Conservation (phyloP, 176 grass and related monocot species). For the Oryza brachyantha region DNA sequence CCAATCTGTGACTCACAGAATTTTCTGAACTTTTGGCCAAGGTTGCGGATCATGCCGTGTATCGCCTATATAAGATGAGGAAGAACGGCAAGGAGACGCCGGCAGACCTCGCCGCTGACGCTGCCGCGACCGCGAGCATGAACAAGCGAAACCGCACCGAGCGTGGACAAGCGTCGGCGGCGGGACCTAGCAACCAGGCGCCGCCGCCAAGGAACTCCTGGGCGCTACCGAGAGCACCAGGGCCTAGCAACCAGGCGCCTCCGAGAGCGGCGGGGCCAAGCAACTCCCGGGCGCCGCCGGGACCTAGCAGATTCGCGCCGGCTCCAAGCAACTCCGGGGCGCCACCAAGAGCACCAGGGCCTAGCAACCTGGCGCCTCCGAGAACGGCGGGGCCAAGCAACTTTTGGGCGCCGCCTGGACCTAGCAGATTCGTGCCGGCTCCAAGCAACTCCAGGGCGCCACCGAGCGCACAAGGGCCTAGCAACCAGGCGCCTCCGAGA, state of each 20-base stretch:
- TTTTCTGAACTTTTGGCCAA: not conserved
- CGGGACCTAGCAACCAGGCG: not conserved
- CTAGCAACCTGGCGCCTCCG: not conserved
- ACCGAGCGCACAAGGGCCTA: not conserved
- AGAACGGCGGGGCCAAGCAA: too few species aligned
- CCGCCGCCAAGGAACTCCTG: too few species aligned
- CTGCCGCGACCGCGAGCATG: too few species aligned
- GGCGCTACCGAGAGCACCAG: not conserved
- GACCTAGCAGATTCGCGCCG: too few species aligned
- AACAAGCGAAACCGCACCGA: too few species aligned
- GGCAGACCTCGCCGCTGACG: not conserved
- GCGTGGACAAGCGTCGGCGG: too few species aligned
- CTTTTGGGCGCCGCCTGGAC: too few species aligned
- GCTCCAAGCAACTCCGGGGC: too few species aligned
- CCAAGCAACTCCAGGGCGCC: too few species aligned
- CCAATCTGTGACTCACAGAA: too few species aligned
- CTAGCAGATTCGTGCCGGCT: too few species aligned
- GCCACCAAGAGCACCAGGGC: not conserved
- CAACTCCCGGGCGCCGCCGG: too few species aligned
- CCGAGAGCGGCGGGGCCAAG: not conserved
- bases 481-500: not conserved
- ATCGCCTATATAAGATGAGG: slow-evolving; percentile 37
- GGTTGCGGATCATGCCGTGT: slow-evolving; percentile 23
- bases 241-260: not conserved
- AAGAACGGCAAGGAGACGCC: not conserved